These are phyloP conservation scores for Gossypium longicalyx DNA, from an alignment of 345 rosid species.

Conservation along the genomic window DNA sequence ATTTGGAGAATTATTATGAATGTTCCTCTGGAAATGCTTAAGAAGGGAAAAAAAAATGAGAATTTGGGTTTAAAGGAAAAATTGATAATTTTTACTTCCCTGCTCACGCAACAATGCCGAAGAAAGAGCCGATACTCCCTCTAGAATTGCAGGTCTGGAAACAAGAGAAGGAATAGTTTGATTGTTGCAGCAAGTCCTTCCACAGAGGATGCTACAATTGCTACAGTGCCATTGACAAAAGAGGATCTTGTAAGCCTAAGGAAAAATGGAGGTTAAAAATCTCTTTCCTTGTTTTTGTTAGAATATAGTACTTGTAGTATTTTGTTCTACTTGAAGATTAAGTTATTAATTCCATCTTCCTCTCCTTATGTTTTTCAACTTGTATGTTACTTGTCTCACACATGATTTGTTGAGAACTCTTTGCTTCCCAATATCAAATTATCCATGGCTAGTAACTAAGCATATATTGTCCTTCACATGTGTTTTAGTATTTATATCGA, in stretches of 20 bases:
- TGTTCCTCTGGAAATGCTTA: too few species aligned
- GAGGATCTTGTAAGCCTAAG: constrained; percentile 96
- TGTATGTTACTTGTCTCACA: too few species aligned
- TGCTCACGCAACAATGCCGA: constrained; percentile 26
- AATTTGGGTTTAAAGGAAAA: constrained; percentile 24
- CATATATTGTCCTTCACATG: background rate
- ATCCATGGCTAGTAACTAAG: too few species aligned
- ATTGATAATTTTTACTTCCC: constrained; percentile 30
- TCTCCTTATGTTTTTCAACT: too few species aligned
- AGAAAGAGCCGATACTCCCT: constrained; percentile 17
- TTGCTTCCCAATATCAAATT: too few species aligned
- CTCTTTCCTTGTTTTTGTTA: background rate
- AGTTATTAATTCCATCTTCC: too few species aligned
- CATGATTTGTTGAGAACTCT: too few species aligned
- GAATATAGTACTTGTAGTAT: background rate
- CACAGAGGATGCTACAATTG: constrained; percentile 66
- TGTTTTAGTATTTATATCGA: background rate
- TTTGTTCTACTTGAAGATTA: too few species aligned
- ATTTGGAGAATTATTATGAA: too few species aligned
- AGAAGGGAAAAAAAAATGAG: too few species aligned
- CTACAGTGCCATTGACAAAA: constrained; percentile 66
- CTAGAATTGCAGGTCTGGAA: constrained; percentile 24
- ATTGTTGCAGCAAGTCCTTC: constrained; percentile 93
- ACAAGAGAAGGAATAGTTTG: constrained; percentile 40
- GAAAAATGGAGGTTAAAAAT: constrained; percentile 73